Base-by-base conservation (phyloP, 208 protist species). In the Wallacemonas collosoma region DNA sequence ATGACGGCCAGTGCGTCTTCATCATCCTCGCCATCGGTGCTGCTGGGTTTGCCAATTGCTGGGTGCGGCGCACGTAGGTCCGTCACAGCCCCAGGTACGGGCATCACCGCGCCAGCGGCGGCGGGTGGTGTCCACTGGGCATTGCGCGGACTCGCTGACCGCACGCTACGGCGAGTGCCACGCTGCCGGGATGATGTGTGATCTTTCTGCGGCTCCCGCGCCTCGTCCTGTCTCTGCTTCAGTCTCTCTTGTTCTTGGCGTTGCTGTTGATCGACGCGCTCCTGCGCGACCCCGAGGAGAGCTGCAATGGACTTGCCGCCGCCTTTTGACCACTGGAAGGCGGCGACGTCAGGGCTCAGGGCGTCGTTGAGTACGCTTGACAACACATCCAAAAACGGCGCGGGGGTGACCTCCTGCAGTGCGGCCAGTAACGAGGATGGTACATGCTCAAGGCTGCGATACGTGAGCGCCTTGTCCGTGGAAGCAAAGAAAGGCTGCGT, bases 321-420 rank as follows among this genome's bases (percentile, higher is more conserved):
- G 26, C 69, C 79, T 2, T 71, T 74, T 53, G 73, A 80, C 88
- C 88, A 93, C 12, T 72, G 48, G 72, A 83, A 87, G n/a, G 45
- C 44, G 50, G 74, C 66, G 14, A 56, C 58, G 26, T 74, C 67
- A 7, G 76, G 77, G 3, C 72, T 65, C 14, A 82, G 68, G 15
- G 83, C 77, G 35, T 92, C 87, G 66, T 64, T 77, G 56, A 89
- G 48, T 71, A 86, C 83, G 50, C 80, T 68, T 60, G 57, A 44
- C 47, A 92, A 41, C 12, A 92, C 75, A 9, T 73, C 66, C 47
- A 45, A 39, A 41, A 92, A 64, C 12, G 76, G 76, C 2, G 73
- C 45, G 2, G 70, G 65, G 48, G 77, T 51, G 38, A 56, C 61
- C 12, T 5, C 53, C 45, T 79, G 58, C n/a, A 85, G 64, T 2